Evolutionary conservation across 371 early-diverging fungal species (phyloP), one percentile per base, ranked within the genome.

Genomic region (Mortierella sp.): DNA sequence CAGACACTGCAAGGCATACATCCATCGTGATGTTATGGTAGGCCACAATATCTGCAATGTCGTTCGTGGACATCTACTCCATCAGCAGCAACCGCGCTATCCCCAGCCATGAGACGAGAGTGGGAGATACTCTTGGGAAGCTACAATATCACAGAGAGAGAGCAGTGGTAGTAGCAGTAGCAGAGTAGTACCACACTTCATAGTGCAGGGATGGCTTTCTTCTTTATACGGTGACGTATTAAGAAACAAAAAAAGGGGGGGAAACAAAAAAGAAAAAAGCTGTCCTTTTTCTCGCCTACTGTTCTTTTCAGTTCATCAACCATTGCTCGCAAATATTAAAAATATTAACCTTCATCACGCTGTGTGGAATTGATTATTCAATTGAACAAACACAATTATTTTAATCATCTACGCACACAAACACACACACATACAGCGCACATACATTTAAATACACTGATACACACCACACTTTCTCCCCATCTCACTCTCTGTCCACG

Each of bases 241-340:
- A 11, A 11, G 18, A 45, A 45, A 45, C 22, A 55, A 55, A 55
- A 55, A 55, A 55, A 28, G 43, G 43, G 39, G 39, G 39, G 39
- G 39, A 39, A 39, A 39, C 47, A 54, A 54, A 54, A 54, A 54
- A 54, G 12, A 26, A 26, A 54, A 8, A n/a, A n/a, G n/a, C 54
- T 24, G n/a, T 54, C 54, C 22, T 54, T 54, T 54, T 54, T 54
- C 24, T n/a, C 52, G 12, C 28, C 55, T 28, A 8, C 28, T 30
- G 16, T 28, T 28, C 30, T 14, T 16, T 43, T 43, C 18, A 45
- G 45, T 45, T 51, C 51, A 28, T 30, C 55, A 47, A 28, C 55
- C 55, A 55, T 55, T 55, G 55, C 30, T 55, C 55, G 14, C 55
- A 55, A 55, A 55, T 55, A 55, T 55, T n/a, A 55, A 55, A 26